A percentile compares a stretch with the other conserved stretches of the same genome.
phyloP scores from a whole-genome alignment of 1,284 basidiomycete species.

The Ceratorhiza oryzae-sativae region DNA sequence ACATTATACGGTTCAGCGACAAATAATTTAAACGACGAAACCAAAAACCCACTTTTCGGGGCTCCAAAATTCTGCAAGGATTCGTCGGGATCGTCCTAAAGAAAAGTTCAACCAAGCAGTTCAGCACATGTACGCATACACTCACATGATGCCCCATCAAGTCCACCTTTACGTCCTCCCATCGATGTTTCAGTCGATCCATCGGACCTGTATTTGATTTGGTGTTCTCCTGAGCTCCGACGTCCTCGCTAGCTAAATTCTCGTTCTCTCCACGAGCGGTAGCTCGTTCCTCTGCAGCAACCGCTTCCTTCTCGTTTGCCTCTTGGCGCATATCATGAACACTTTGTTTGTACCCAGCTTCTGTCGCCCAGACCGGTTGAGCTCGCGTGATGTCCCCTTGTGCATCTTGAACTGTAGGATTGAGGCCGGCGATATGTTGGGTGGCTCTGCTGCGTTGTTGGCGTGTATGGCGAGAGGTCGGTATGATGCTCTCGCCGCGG shows the following conservation, averaged over 20 bases:
- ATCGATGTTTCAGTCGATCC: slow-evolving; percentile 6
- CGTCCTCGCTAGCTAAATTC: not conserved
- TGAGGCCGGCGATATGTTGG: slow-evolving; percentile 12
- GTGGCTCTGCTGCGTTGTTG: slow-evolving; percentile 12
- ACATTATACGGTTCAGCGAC: slow-evolving; percentile 30
- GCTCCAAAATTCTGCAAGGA: slow-evolving; percentile 11
- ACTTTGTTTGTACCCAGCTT: not conserved
- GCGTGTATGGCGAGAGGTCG: slow-evolving; percentile 39
- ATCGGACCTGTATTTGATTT: not conserved
- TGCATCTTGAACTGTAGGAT: not conserved
- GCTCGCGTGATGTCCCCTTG: not conserved
- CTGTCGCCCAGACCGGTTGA: not conserved
- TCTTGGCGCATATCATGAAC: slow-evolving; percentile 17
- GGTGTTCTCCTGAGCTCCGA: not conserved
- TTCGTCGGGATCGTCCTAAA: slow-evolving; percentile 15
- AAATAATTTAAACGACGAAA: no score
- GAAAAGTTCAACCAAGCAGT: no score
- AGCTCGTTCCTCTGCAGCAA: slow-evolving; percentile 14
- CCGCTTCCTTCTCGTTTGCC: slow-evolving; percentile 21
- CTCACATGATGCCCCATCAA: slow-evolving; percentile 16
- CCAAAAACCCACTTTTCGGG: slow-evolving; percentile 32
- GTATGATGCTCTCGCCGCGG: slow-evolving; percentile 58
- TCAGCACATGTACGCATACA: not conserved
- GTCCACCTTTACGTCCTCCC: slow-evolving; percentile 3
- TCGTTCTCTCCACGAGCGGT: not conserved